Percentiles rank a stretch among this genome's conserved stretches.
Conservation (phyloP, 306 rosid species). For the Cicer cuneatum region DNA sequence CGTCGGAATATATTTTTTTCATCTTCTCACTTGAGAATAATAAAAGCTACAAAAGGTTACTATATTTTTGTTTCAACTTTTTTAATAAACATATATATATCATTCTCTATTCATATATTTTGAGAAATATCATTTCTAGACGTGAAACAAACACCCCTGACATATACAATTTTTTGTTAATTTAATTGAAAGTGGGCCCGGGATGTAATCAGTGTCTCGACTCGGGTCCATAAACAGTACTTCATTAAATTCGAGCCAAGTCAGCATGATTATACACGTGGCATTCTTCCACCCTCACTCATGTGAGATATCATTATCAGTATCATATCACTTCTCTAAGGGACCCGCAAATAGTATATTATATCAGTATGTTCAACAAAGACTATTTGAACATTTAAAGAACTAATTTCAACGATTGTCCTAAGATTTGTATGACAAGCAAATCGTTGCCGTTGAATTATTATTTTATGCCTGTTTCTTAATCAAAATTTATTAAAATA, state of each 20-base stretch:
- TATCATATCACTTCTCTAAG: background rate
- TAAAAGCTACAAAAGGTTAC: too few species aligned
- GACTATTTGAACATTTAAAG: conserved; percentile 11
- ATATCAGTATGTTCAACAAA: conserved; percentile 26
- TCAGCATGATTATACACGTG: conserved; percentile 50
- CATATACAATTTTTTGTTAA: background rate
- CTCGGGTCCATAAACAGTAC: background rate
- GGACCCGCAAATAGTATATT: conserved; percentile 39
- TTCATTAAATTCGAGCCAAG: conserved; percentile 38
- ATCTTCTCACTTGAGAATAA: too few species aligned
- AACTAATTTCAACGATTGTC: conserved; percentile 45
- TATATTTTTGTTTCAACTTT: too few species aligned
- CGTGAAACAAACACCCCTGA: too few species aligned
- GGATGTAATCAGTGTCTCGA: background rate
- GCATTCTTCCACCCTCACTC: conserved; percentile 38
- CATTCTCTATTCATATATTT: too few species aligned
- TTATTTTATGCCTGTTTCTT: too few species aligned
- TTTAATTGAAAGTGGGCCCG: conserved; percentile 39
- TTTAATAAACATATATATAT: too few species aligned
- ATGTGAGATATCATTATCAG: conserved; percentile 42
- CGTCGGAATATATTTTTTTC: too few species aligned
- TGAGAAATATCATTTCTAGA: too few species aligned
- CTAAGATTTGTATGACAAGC: conserved; percentile 46
- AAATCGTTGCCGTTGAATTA: background rate
- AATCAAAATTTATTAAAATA: too few species aligned